Evolutionary conservation across 768 basidiomycete species (phyloP), one percentile per base, ranked within the genome.

Genomic region (Boletellus ananas): DNA sequence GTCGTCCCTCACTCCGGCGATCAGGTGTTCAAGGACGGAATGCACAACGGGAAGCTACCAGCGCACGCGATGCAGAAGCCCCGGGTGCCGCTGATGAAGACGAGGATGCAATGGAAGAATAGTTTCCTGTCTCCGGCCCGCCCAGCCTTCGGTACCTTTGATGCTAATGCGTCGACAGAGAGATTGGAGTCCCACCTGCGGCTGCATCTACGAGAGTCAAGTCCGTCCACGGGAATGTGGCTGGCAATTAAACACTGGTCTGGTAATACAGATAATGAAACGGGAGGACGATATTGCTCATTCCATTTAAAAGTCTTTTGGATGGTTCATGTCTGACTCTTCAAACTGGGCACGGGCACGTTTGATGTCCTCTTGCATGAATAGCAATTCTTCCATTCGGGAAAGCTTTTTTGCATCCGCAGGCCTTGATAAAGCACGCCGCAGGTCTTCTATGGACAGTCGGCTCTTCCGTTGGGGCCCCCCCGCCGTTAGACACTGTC

Each of bases 281-380:
- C 20, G 18, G 31, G 45, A 25, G 23, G 35, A 16, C 17, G 14
- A 27, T 39, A 7, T 14, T 40, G 18, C 13, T 29, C 29, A 29
- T 10, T 29, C 29, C 49, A 21, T 39, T 68, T 68, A 78, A 57
- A 77, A 76, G 43, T 78, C 77, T 52, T 60, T 76, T 43, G 79
- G 65, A 49, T 74, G 70, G 25, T 66, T 71, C 60, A 75, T 72
- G 52, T 78, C 78, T 39, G 72, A 72, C 55, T 77, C 78, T 45
- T 83, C 81, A 56, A 92, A 92, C 61, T 90, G 85, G 11, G 83
- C 83, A 39, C 86, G 79, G 4, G 90, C 92, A 9, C 90, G 83
- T 65, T 92, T 90, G 69, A 94, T 94, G 59, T 93, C 92, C 64
- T 92, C 90, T 64, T 93, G 90, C 87, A 93, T 91, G 73, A 91